Evolutionary conservation across 2,329 filamentous ascomycete species (phyloP), one percentile per base, ranked within the genome.

Genomic region (Fusarium sp.): DNA sequence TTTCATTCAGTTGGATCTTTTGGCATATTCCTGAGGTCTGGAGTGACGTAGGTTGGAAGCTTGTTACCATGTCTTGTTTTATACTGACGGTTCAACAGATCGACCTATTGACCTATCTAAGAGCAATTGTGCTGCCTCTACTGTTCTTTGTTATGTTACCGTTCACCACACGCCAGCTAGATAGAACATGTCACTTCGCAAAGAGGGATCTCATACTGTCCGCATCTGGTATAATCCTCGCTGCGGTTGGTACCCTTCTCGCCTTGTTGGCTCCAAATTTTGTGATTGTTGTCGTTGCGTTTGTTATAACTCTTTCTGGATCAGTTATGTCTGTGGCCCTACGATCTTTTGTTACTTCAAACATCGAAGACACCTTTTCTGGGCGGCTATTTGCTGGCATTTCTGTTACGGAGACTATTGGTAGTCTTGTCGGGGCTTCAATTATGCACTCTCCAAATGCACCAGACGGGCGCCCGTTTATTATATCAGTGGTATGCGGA

Each of bases 1-100:
- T 58, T 4, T n/a, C 56, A 2, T n/a, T 58, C 9, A 39, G 39
- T 22, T 60, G 56, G 56, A 30, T 58, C 1, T 60, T 35, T 26
- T 6, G 32, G 14, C 30, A 14, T 1, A 43, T 60, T 50, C 35
- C 15, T 5, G 43, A 60, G 11, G n/a, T 46, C 26, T 22, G 33
- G 37, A 22, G 32, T n/a, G 26, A 15, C 14, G 56, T 60, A 60
- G 2, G 56, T 15, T 43, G 1, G 6, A 10, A 32, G 5, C 14
- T 8, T 6, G 14, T 2, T 7, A 17, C 17, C 2, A 32, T 1
- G 1, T n/a, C 14, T 2, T 14, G 6, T 8, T 9, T 17, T 2
- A 9, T n/a, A 48, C 20, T 60, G 11, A 60, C 7, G 7, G 7
- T 17, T 10, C 6, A 17, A 32, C 14, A 60, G 56, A 46, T 28